Evolutionary conservation across 441 rosid species (phyloP), one percentile per base, ranked within the genome.

Genomic region (Adansonia gregorii): DNA sequence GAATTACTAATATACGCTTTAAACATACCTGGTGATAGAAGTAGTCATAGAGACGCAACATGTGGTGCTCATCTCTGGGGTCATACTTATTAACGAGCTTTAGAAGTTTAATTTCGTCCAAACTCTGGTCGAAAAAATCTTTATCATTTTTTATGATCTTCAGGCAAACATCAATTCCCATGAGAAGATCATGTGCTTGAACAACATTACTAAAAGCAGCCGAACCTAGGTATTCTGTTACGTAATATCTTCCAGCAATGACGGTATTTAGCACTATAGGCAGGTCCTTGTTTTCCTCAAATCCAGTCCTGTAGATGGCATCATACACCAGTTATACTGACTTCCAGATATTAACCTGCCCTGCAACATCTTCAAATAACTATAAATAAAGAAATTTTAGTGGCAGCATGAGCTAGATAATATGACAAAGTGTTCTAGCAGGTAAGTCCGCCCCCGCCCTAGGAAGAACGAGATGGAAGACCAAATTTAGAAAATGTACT

Each of bases 61-160:
- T 87, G 74, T 96, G 98, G 80, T 70, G 87, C 72, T 94, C 87
- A 78, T 96, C 98, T 15, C 88, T 87, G 11, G 98, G 97, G 80
- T 96, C 99, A 74, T 91, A 88, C 85, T 88, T 93, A 83, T 94
- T 96, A 10, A 92, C 98, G 76, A 87, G 88, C 87, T 96, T 96
- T 74, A 96, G 79, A 80, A 96, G 98, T 76, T 96, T 96, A 31
- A 96, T 96, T 86, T 96, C 99, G 65, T 96, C 99, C 78, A 96
- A 85, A 85, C 98, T 96, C 85, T 96, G 98, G 67, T 96, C 99
- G 0, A 96, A 96, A 82, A 93, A 96, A 80, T 96, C 99, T 82
- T 96, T 96, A 70, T 96, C 95, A 24, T 96, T 96, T 85, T 93
- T 96, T 59, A 96, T 96, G 75, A 96, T 94, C 91, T 96, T 94